Percentiles rank a stretch among this genome's conserved stretches.
Evolutionary conservation across 2,329 filamentous ascomycete genomes (phyloP).

Genomic region (Juglanconis oblonga): DNA sequence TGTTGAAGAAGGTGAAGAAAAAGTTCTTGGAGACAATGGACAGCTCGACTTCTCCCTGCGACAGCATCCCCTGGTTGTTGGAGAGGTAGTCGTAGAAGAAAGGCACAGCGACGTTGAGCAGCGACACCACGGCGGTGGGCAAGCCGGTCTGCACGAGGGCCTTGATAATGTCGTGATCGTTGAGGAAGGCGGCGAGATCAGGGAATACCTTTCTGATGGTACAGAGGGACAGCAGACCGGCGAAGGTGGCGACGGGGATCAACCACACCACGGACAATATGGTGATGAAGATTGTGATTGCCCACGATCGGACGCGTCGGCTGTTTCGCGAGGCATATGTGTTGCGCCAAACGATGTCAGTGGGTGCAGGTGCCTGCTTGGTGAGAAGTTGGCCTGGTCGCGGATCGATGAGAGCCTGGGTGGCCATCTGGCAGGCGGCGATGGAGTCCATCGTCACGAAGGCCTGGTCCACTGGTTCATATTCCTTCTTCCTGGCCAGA

Average conservation of each 20-base stretch:
- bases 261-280: constrained; percentile 88
- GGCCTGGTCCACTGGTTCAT: constrained; percentile 75
- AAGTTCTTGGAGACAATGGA: constrained; percentile 98
- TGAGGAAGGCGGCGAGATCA: constrained; percentile 63
- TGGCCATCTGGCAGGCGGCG: constrained; percentile 88
- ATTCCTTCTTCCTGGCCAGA: constrained; percentile 69
- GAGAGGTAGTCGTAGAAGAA: constrained; percentile 94
- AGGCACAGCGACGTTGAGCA: constrained; percentile 86
- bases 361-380: constrained; percentile 80
- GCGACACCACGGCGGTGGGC: constrained; percentile 78
- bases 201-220: constrained; percentile 74
- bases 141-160: constrained; percentile 84
- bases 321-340: constrained; percentile 76
- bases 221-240: constrained; percentile 76
- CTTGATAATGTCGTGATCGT: constrained; percentile 65
- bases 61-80: constrained; percentile 90
- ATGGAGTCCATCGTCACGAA: constrained; percentile 98
- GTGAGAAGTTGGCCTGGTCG: constrained; percentile 82
- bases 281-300: constrained; percentile 77
- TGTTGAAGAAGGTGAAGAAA: constrained; percentile 99
- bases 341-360: constrained; percentile 93
- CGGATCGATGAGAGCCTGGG: constrained; percentile 90
- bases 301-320: constrained; percentile 77
- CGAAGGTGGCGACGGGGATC: constrained; percentile 73
- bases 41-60: constrained; percentile 88